These are phyloP conservation scores for Botryotinia narcissicola DNA, from an alignment of 2,329 filamentous ascomycete species.

Conservation along the genomic window DNA sequence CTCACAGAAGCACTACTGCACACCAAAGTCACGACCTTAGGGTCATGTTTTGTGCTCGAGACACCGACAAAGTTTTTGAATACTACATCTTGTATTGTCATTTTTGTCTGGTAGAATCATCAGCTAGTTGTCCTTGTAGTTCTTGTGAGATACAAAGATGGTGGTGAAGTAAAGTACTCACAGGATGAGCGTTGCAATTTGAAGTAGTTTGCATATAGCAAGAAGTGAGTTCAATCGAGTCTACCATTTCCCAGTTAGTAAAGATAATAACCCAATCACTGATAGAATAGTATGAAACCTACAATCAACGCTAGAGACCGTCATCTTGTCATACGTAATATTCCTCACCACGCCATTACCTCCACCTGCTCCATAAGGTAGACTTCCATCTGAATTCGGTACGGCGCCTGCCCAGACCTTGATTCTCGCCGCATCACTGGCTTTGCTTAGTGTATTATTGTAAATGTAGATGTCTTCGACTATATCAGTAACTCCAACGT, in stretches of 20 bases:
- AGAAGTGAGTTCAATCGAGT: constrained; percentile 44
- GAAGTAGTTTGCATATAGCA: constrained; percentile 58
- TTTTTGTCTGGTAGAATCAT: constrained; percentile 28
- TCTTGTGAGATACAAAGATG: background rate
- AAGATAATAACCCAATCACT: too few relatives aligned
- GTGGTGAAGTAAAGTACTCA: constrained; percentile 36
- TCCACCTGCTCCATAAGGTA: constrained; percentile 54
- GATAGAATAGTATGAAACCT: background rate
- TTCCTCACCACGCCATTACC: constrained; percentile 59
- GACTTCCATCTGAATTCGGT: constrained; percentile 45
- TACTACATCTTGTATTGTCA: constrained; percentile 53
- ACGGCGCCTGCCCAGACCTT: constrained; percentile 55
- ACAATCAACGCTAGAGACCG: constrained; percentile 54
- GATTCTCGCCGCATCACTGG: constrained; percentile 59
- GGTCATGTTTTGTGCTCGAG: constrained; percentile 46
- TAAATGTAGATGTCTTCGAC: constrained; percentile 49
- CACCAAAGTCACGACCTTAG: constrained; percentile 45
- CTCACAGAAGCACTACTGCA: constrained; percentile 45
- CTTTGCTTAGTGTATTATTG: constrained; percentile 46
- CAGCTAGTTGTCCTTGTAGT: constrained; percentile 47
- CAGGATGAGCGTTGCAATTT: constrained; percentile 57
- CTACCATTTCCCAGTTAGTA: background rate
- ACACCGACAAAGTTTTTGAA: constrained; percentile 43
- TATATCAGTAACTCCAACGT: constrained; percentile 47
- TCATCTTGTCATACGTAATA: constrained; percentile 58